Evolutionary conservation across 2,329 filamentous ascomycete species (phyloP), one percentile per base, ranked within the genome.

Genomic region (Chaetomium globosum): DNA sequence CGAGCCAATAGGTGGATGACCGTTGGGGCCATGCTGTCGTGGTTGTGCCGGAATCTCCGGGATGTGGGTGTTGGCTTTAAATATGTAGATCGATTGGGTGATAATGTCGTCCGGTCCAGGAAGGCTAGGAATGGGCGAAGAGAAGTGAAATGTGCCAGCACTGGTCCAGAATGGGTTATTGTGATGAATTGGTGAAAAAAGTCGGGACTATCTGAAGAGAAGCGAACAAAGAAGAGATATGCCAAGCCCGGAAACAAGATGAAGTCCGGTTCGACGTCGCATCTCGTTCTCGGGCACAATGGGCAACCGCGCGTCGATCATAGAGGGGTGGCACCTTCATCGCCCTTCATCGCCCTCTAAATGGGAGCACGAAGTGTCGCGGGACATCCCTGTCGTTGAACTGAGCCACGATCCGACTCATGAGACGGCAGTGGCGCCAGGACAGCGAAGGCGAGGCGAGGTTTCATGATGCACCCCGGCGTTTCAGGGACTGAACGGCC

Each of bases 401-500:
- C 33, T 8, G 19, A 60, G 62, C 62, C 30, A 48, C 52, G 12
- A 30, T 19, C 23, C 30, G 19, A 31, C 21, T 13, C 33, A 63
- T 53, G 65, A 59, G 61, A 63, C 64, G 58, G 65, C 56, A 63
- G 66, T 67, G 66, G 68, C 64, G 63, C 63, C 59, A 53, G 53
- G 52, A 54, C 46, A 43, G 64, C 5, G n/a, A 48, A 55, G 59
- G 51, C 54, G 31, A 63, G 33, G 52, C 59, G 43, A 51, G 30
- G 69, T 70, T 71, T 71, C 68, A 70, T 52, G 46, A 65, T 64
- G 10, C n/a, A 49, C 59, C 59, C 55, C 23, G 26, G 26, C n/a
- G 69, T 71, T 71, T 71, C 68, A 70, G 53, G 31, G 43, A n/a
- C 57, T 49, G 21, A 23, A 51, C 63, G 58, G 61, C 31, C 64